These are phyloP conservation scores for Pseudonitzschia multiseries DNA, from an alignment of 108 stramenopile genomes.

Conservation along the genomic window DNA sequence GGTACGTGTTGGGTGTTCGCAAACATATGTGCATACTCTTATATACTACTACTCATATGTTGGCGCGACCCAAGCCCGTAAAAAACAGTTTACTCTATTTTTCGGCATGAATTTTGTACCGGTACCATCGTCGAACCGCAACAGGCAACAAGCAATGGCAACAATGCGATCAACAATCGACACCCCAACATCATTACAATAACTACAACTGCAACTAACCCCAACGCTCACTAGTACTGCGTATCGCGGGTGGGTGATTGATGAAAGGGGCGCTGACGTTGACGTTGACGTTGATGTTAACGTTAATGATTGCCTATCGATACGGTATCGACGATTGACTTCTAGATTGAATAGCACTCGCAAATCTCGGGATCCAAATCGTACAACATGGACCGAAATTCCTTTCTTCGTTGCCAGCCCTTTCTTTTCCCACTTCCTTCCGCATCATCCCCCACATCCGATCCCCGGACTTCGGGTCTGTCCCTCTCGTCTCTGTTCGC, in stretches of 20 bases:
- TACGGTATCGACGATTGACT: no score
- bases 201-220: no score
- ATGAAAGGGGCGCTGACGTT: no score
- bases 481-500: neutral
- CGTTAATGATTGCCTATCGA: no score
- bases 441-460: slow-evolving; percentile 12
- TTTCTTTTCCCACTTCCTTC: slow-evolving; percentile 22
- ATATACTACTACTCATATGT: neutral
- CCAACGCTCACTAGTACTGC: no score
- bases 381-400: slow-evolving; percentile 23
- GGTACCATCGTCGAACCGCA: neutral
- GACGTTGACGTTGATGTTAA: no score
- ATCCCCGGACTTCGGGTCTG: neutral
- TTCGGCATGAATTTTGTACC: neutral
- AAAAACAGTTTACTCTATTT: neutral
- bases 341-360: no score
- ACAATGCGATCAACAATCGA: no score
- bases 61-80: neutral
- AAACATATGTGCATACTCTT: neutral
- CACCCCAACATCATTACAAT: no score
- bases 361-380: neutral
- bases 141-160: no score
- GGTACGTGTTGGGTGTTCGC: neutral
- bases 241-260: no score
- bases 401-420: slow-evolving; percentile 23